Base-by-base conservation (phyloP, 2,329 filamentous ascomycete genomes). In the Aureobasidium sp. region DNA sequence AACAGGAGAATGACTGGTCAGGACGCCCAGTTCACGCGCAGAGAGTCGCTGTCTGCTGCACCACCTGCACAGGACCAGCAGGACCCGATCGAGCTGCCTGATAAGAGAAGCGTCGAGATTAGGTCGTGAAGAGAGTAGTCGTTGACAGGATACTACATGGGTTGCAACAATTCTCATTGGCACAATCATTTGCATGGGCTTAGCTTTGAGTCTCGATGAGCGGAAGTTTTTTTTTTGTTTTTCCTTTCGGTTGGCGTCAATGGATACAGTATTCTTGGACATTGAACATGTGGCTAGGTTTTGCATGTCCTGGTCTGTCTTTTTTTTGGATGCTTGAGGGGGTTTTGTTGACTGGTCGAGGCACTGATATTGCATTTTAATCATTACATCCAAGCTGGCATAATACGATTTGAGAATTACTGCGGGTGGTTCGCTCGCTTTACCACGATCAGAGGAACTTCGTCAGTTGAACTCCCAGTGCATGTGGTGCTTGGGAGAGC, bases 1-100 rank as follows among this genome's bases (percentile, higher is more conserved):
- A 88, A 88, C 68, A 83, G 91, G 67, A 85, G 92, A 70, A 94
- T 96, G 91, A 88, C 84, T 31, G 79, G 89, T 68, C 92, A 97
- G 76, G 92, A 97, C 70, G 92, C 92, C 67, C 87, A 90, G 74
- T 92, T 94, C 82, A 85, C 88, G 66, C 84, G 78, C 34, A 77
- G 77, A 61, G 60, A 66, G 57, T 60, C 57, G 17, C 25, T 60
- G 44, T 29, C 44, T 51, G n/a, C 57, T 25, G 49, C 34, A 25
- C 56, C 11, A 15, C 34, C 63, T 76, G 64, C 73, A 68, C 48
- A 77, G 76, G 68, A 7, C 17, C 47, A 61, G 48, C 60, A 62
- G 22, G 49, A 41, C 1, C 29, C 60, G 5, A 41, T 48, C 31
- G 60, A 62, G 49, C 31, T 62, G 31, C 60, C 60, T 25, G 48